Percentiles rank a stretch among this genome's conserved stretches.
Conservation (phyloP, 2,329 filamentous ascomycete species). For the Beauveria australis region DNA sequence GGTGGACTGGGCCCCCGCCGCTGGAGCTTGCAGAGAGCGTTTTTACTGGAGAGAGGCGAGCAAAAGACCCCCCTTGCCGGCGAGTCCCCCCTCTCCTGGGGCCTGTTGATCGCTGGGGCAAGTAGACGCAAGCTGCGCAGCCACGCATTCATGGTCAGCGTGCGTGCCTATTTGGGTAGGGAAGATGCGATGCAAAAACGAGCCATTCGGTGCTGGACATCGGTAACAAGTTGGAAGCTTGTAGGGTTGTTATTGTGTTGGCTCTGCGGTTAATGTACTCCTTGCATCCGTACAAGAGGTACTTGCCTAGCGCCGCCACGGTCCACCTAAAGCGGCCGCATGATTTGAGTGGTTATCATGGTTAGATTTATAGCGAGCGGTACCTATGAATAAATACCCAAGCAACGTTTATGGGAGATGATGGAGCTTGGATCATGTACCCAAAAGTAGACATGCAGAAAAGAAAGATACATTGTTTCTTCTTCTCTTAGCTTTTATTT, state of each 20-base stretch:
- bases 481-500: no score
- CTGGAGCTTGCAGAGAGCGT: not conserved
- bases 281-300: not conserved
- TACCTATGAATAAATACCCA: not conserved
- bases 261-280: not conserved
- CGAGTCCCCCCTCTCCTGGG: not conserved
- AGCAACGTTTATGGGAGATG: not conserved
- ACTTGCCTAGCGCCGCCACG: not conserved
- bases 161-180: not conserved
- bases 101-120: not conserved
- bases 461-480: no score
- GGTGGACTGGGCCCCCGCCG: not conserved
- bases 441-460: no score
- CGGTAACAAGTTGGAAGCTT: not conserved
- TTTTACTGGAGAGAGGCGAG: not conserved
- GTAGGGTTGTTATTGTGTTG: not conserved
- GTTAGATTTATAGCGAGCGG: not conserved
- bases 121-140: not conserved
- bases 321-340: not conserved
- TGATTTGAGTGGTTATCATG: not conserved
- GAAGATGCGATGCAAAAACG: not conserved
- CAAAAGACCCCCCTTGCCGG: not conserved
- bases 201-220: no score
- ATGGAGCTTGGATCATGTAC: no score
- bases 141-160: not conserved